Evolutionary conservation across 306 rosid species (phyloP).

Genomic region (Carpinus fangiana): DNA sequence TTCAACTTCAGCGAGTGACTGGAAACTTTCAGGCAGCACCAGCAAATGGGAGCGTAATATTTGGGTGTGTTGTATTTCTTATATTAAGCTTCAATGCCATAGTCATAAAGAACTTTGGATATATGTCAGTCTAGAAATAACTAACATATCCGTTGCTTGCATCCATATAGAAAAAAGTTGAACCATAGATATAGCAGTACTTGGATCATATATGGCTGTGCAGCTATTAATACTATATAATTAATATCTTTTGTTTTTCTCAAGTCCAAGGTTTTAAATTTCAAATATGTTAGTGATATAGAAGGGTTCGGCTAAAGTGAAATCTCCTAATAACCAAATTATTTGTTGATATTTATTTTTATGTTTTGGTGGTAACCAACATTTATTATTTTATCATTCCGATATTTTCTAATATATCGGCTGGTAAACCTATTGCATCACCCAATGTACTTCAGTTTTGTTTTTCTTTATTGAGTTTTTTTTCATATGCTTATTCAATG

Average conservation of each 20-base stretch:
- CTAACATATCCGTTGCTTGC: too few relatives aligned
- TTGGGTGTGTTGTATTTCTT: conserved; percentile 65
- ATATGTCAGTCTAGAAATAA: not conserved
- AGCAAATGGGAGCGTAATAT: conserved; percentile 49
- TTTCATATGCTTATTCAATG: too few relatives aligned
- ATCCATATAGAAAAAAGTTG: not conserved
- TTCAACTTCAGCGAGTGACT: conserved; percentile 49
- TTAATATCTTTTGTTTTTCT: not conserved
- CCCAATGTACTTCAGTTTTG: too few relatives aligned
- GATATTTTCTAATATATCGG: not conserved
- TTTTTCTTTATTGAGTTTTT: too few relatives aligned
- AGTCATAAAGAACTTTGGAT: not conserved
- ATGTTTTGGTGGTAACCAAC: not conserved
- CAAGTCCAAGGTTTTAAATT: not conserved
- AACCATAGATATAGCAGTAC: not conserved
- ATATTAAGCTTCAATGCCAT: conserved; percentile 4
- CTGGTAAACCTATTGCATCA: too few relatives aligned
- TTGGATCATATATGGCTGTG: not conserved
- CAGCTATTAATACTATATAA: not conserved
- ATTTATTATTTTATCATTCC: not conserved
- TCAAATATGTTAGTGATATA: not conserved
- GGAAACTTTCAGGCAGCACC: conserved; percentile 44
- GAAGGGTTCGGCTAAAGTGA: too few relatives aligned
- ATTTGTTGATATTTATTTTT: too few relatives aligned
- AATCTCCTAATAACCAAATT: too few relatives aligned